phyloP scores from a whole-genome alignment of 2,329 filamentous ascomycete species.

The Cryphonectria naterciae region DNA sequence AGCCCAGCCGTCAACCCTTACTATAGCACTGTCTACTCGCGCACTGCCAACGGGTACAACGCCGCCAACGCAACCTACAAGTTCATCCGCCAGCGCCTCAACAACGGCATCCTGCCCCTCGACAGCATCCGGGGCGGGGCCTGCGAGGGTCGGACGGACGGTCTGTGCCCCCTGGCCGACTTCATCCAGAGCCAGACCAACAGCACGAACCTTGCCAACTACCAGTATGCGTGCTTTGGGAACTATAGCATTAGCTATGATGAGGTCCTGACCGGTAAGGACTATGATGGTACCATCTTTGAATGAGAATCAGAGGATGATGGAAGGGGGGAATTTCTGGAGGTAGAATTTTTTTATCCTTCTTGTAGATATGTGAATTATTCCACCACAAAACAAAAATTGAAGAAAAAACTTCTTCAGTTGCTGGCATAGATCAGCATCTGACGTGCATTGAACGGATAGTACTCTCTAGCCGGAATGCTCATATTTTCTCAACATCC shows the following conservation, averaged over 20 bases:
- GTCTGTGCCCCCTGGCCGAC: slow-evolving; percentile 46
- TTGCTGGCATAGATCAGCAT: neutral
- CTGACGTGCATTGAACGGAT: neutral
- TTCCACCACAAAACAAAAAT: neutral
- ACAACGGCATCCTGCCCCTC: slow-evolving; percentile 53
- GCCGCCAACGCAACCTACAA: slow-evolving; percentile 47
- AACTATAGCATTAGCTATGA: slow-evolving; percentile 46
- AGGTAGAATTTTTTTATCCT: neutral
- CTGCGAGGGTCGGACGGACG: slow-evolving; percentile 48
- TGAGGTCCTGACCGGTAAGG: slow-evolving; percentile 42
- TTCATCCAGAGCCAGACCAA: slow-evolving; percentile 48
- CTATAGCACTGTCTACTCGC: slow-evolving; percentile 46
- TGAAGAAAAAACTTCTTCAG: neutral
- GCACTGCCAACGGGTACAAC: slow-evolving; percentile 50
- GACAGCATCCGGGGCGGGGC: slow-evolving; percentile 50
- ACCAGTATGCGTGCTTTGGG: slow-evolving; percentile 52
- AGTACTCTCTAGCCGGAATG: neutral
- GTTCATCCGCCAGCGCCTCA: slow-evolving; percentile 54
- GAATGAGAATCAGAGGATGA: neutral
- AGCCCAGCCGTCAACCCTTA: slow-evolving; percentile 46
- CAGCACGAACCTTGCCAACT: slow-evolving; percentile 46
- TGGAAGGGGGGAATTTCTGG: neutral
- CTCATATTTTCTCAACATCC: neutral
- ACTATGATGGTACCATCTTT: slow-evolving; percentile 48
- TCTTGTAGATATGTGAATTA: slow-evolving; percentile 6